Evolutionary conservation across 768 basidiomycete genomes (phyloP).

Genomic region (Naganishia kalamii): DNA sequence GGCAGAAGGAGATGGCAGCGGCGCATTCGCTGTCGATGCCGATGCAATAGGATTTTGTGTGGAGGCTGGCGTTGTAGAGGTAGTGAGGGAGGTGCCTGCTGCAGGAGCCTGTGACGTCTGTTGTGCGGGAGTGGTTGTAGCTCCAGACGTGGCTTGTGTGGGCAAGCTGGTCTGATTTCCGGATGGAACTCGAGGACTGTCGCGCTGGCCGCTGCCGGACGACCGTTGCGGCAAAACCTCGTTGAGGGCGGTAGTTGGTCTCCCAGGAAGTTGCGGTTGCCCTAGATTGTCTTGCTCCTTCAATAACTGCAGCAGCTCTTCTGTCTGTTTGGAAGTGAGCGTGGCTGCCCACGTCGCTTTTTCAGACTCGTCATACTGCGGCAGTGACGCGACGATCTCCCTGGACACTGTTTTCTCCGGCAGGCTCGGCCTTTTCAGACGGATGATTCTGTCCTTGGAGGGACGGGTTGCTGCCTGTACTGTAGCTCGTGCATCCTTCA

Average conservation of each 20-base stretch:
- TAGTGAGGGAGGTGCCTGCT: neutral
- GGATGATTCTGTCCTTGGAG: neutral
- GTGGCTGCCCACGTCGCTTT: constrained; percentile 35
- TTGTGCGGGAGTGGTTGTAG: neutral
- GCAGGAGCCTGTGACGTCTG: neutral
- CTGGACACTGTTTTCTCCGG: constrained; percentile 36
- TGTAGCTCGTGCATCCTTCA: constrained; percentile 13
- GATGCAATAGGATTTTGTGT: no score
- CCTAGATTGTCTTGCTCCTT: neutral
- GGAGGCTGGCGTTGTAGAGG: neutral
- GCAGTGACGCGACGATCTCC: constrained; percentile 36
- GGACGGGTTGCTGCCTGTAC: constrained; percentile 7
- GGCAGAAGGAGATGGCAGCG: neutral
- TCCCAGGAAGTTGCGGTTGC: neutral
- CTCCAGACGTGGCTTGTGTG: neutral
- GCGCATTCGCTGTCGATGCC: no score
- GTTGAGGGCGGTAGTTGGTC: neutral
- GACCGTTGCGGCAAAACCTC: neutral
- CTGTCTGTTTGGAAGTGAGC: constrained; percentile 20
- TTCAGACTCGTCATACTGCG: constrained; percentile 34
- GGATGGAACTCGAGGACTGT: no score
- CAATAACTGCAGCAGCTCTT: constrained; percentile 4
- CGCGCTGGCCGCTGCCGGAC: no score
- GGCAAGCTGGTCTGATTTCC: neutral
- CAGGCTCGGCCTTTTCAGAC: constrained; percentile 20